phyloP scores from a whole-genome alignment of 140 eudicot species.

The Ambrosia hybrid region DNA sequence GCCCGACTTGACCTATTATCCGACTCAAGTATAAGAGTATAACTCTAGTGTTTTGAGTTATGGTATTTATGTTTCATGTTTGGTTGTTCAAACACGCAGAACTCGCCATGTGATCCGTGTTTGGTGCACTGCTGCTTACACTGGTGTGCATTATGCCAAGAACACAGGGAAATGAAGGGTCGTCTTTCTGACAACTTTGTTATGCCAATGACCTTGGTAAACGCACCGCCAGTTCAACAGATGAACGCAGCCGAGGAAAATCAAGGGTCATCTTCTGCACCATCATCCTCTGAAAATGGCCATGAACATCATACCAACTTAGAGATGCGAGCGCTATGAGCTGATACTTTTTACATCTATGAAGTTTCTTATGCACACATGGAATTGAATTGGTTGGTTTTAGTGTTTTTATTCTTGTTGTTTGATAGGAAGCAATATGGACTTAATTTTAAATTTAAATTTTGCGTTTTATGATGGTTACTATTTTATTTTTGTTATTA shows the following conservation, averaged over 20 bases:
- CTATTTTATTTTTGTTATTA: conserved; percentile 24
- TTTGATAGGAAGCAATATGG: conserved; percentile 25
- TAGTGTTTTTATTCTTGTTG: conserved; percentile 15
- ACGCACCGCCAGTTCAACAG: conserved; percentile 90
- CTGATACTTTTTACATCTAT: conserved; percentile 18
- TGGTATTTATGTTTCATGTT: conserved; percentile 11
- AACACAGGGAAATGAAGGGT: conserved; percentile 92
- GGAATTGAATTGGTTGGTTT: conserved; percentile 2
- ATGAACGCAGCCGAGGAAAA: conserved; percentile 51
- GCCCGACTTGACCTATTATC: too few species aligned
- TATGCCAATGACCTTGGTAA: conserved; percentile 80
- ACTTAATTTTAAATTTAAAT: conserved; percentile 14
- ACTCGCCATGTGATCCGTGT: conserved; percentile 97
- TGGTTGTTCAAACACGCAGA: conserved; percentile 42
- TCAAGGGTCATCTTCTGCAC: conserved; percentile 37
- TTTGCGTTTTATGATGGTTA: conserved; percentile 17
- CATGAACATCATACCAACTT: conserved; percentile 53
- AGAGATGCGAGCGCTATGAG: conserved; percentile 70
- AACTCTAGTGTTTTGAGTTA: conserved; percentile 7
- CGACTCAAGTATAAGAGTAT: too few species aligned
- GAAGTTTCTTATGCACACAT: conserved; percentile 27
- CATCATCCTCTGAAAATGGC: conserved; percentile 43
- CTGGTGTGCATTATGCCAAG: conserved; percentile 99
- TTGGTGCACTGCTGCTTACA: conserved; percentile 97
- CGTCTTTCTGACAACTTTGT: conserved; percentile 69